phyloP scores from a whole-genome alignment of 164 flowering plant genomes.

The Dillenia turbinata region DNA sequence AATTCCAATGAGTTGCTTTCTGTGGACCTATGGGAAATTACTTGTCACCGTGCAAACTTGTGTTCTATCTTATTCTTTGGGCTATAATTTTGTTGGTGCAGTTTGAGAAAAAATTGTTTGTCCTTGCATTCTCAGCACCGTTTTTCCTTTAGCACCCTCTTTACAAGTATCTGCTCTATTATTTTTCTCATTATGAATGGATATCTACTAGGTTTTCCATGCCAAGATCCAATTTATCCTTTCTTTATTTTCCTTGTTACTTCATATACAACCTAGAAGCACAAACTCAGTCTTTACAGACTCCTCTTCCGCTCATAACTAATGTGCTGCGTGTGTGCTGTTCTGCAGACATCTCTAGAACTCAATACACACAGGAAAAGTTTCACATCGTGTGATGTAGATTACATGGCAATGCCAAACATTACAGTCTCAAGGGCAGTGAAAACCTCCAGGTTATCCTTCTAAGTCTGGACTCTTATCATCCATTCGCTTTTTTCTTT shows the following conservation, averaged over 20 bases:
- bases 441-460: slow-evolving; percentile 33
- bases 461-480: background rate
- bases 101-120: too few relatives aligned
- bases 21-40: too few relatives aligned
- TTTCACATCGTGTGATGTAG: slow-evolving; percentile 20
- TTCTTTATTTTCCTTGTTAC: background rate
- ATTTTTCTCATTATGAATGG: background rate
- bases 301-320: background rate
- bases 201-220: background rate
- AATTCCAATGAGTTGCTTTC: too few relatives aligned
- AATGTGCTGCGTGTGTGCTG: background rate
- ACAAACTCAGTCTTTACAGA: background rate
- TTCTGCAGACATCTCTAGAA: slow-evolving; percentile 38
- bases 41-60: too few relatives aligned
- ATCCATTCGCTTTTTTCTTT: background rate
- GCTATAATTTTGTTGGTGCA: too few relatives aligned
- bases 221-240: background rate
- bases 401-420: slow-evolving; percentile 22
- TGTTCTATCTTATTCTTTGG: too few relatives aligned
- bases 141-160: too few relatives aligned
- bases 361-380: slow-evolving; percentile 26
- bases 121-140: too few relatives aligned
- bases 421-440: slow-evolving; percentile 17
- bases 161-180: background rate
- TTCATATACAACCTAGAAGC: background rate